These are phyloP conservation scores for Aschersonia sp. DNA, from an alignment of 2,329 filamentous ascomycete species.

Conservation along the genomic window DNA sequence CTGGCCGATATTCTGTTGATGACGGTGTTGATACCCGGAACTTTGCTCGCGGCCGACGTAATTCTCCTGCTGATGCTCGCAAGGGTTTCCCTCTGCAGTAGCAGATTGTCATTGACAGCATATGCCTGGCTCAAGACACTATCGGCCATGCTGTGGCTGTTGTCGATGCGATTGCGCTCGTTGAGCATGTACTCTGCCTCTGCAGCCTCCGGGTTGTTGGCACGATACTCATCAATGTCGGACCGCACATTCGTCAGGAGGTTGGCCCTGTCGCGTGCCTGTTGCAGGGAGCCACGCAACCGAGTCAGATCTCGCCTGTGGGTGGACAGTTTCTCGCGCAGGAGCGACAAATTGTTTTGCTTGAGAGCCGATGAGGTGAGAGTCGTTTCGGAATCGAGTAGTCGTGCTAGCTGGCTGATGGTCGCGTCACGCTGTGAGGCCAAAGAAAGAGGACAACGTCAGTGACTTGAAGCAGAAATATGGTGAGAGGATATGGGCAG, in stretches of 20 bases:
- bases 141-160: constrained; percentile 80
- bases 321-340: constrained; percentile 77
- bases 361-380: constrained; percentile 87
- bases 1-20: constrained; percentile 88
- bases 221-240: constrained; percentile 82
- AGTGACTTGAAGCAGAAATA: not conserved
- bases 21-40: constrained; percentile 83
- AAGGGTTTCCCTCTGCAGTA: constrained; percentile 73
- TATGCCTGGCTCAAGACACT: constrained; percentile 90
- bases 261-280: constrained; percentile 76
- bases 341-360: constrained; percentile 84
- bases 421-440: constrained; percentile 57
- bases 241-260: constrained; percentile 79
- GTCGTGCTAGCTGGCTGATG: constrained; percentile 67
- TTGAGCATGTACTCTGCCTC: constrained; percentile 97
- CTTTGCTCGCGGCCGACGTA: constrained; percentile 73
- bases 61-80: constrained; percentile 83
- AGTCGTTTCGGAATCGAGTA: constrained; percentile 83
- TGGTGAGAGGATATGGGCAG: not conserved
- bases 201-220: constrained; percentile 63
- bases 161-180: constrained; percentile 73
- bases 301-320: constrained; percentile 73
- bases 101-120: constrained; percentile 86
- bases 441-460: not conserved
- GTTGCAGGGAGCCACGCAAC: constrained; percentile 56